Evolutionary conservation across 2,329 filamentous ascomycete genomes (phyloP).

Genomic region (Diplodia scrobiculata): DNA sequence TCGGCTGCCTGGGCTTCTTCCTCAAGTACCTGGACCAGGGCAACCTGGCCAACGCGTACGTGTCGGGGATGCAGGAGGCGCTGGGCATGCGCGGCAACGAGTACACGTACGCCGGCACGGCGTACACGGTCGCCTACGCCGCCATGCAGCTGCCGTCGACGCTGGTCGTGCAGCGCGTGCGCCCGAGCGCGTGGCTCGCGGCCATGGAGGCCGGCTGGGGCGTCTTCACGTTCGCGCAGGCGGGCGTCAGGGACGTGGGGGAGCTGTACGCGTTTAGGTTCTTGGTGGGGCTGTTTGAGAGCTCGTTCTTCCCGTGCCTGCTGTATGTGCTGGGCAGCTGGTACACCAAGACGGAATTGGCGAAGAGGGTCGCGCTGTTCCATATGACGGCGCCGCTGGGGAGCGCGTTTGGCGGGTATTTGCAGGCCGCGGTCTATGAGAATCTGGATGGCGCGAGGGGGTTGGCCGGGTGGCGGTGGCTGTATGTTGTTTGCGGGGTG

Average conservation of each 20-base stretch:
- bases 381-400: conserved; percentile 40
- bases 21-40: conserved; percentile 20
- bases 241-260: background rate
- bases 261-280: conserved; percentile 41
- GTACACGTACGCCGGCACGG: conserved; percentile 19
- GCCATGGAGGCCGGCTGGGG: background rate
- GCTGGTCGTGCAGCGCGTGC: conserved; percentile 8
- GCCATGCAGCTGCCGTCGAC: conserved; percentile 24
- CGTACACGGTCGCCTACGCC: conserved; percentile 34
- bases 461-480: conserved; percentile 38
- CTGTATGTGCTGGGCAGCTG: conserved; percentile 48
- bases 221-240: conserved; percentile 8
- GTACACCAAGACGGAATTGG: conserved; percentile 47
- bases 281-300: conserved; percentile 41
- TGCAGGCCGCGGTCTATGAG: conserved; percentile 41
- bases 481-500: conserved; percentile 39
- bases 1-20: conserved; percentile 29
- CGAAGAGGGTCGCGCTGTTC: conserved; percentile 40
- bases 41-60: conserved; percentile 21
- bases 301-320: conserved; percentile 41
- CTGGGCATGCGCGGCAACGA: conserved; percentile 27
- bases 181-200: background rate
- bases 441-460: conserved; percentile 37
- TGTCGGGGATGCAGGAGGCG: conserved; percentile 22
- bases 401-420: conserved; percentile 42